Percentiles rank a stretch among this genome's conserved stretches.
These are phyloP conservation scores for Funneliformis caledonium DNA, from an alignment of 371 early-diverging fungal species.

Conservation along the genomic window DNA sequence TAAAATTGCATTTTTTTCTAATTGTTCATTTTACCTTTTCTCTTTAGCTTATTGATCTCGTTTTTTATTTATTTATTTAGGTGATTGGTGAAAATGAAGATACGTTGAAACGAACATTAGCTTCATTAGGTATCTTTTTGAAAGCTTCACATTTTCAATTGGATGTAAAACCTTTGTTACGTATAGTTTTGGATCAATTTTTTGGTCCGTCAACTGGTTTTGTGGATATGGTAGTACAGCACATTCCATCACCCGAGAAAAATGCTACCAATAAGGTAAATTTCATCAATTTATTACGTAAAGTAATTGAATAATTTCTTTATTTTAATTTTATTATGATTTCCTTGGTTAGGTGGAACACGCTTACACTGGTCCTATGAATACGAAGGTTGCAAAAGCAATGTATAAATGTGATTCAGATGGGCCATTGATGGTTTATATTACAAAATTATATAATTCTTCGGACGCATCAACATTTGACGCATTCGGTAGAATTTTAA, in stretches of 20 bases:
- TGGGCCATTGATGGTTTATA: constrained; percentile 91
- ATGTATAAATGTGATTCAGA: constrained; percentile 87
- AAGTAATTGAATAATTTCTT: not conserved
- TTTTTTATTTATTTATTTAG: constrained; percentile 43
- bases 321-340: not conserved
- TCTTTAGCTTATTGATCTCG: not conserved
- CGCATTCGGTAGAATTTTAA: constrained; percentile 91
- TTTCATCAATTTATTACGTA: not conserved
- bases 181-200: constrained; percentile 83
- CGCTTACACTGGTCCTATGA: constrained; percentile 80
- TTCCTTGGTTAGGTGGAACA: constrained; percentile 56
- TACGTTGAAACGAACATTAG: constrained; percentile 72
- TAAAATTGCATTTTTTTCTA: constrained; percentile 39
- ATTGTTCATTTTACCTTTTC: not conserved
- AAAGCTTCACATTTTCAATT: constrained; percentile 77
- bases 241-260: constrained; percentile 83
- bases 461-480: constrained; percentile 84
- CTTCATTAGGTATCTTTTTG: constrained; percentile 79
- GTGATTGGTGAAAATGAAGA: constrained; percentile 72
- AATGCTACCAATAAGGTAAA: constrained; percentile 63
- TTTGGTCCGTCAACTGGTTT: constrained; percentile 90
- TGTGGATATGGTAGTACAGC: constrained; percentile 85
- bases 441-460: constrained; percentile 89
- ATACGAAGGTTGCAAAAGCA: constrained; percentile 63
- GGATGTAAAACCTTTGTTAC: constrained; percentile 84